Evolutionary conservation across 768 basidiomycete genomes (phyloP).

Genomic region (Mycena leptocephala): DNA sequence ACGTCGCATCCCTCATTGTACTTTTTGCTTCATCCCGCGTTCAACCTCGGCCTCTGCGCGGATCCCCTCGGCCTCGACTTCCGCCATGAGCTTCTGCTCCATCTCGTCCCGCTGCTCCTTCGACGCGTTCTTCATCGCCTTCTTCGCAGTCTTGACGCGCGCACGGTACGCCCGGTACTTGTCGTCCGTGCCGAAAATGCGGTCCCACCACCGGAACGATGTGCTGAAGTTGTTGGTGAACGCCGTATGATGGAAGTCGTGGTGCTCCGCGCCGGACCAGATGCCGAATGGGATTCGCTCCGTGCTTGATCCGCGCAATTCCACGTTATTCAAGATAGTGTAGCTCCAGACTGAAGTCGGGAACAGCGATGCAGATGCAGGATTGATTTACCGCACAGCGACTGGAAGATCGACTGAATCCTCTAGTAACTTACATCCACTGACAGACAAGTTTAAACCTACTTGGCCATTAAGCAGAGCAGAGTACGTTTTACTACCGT

Average conservation of each 20-base stretch:
- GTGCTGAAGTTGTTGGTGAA: conserved; percentile 96
- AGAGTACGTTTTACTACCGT: too few species aligned
- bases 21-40: conserved; percentile 55
- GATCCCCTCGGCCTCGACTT: conserved; percentile 83
- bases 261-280: conserved; percentile 98
- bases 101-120: conserved; percentile 68
- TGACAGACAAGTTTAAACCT: too few species aligned
- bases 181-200: conserved; percentile 90
- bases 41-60: conserved; percentile 76
- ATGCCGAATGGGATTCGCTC: too few species aligned
- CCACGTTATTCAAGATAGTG: too few species aligned
- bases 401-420: too few species aligned
- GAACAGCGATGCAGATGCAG: too few species aligned
- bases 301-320: too few species aligned
- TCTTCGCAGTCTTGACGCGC: conserved; percentile 76
- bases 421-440: too few species aligned
- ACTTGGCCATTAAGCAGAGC: too few species aligned
- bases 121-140: conserved; percentile 66
- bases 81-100: conserved; percentile 75
- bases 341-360: too few species aligned
- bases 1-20: conserved; percentile 42
- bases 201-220: conserved; percentile 95
- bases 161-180: conserved; percentile 90
- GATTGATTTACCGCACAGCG: too few species aligned
- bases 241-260: conserved; percentile 98